Evolutionary conservation across 805 yeast genomes (phyloP).

Genomic region (Metschnikowia arizonensis): DNA sequence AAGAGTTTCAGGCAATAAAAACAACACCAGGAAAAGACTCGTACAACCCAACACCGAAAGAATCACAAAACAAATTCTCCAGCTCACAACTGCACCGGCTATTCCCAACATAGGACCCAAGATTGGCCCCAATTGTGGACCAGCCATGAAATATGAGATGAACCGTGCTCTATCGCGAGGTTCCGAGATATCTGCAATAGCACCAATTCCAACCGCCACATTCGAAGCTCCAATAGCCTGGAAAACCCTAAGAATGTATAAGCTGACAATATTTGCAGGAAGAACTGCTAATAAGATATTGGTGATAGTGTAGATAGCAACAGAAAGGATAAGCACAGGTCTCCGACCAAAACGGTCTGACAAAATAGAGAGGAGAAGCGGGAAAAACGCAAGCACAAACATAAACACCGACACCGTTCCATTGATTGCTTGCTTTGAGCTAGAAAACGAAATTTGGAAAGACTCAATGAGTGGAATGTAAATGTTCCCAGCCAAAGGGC

Average conservation of each 20-base stretch:
- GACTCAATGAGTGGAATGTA: conserved; percentile 53
- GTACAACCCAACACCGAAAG: conserved; percentile 27
- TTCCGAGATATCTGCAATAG: conserved; percentile 30
- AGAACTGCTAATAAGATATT: conserved; percentile 28
- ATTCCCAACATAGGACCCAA: conserved; percentile 34
- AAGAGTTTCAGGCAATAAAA: conserved; percentile 39
- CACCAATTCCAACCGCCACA: conserved; percentile 36
- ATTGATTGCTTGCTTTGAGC: conserved; percentile 43
- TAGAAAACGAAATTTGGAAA: conserved; percentile 37
- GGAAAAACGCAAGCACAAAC: conserved; percentile 53
- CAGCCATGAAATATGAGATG: conserved; percentile 35
- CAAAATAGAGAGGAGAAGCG: conserved; percentile 52
- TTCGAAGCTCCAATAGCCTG: conserved; percentile 39
- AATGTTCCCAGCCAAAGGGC: conserved; percentile 55
- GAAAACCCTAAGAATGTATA: conserved; percentile 29
- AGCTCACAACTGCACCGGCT: conserved; percentile 24
- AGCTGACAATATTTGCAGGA: conserved; percentile 28
- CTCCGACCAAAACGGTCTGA: conserved; percentile 52
- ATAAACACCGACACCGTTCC: conserved; percentile 57
- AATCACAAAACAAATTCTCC: conserved; percentile 36
- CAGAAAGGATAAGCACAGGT: conserved; percentile 26
- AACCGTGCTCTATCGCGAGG: conserved; percentile 30
- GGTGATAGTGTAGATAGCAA: conserved; percentile 25
- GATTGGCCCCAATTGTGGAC: conserved; percentile 39
- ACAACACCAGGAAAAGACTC: conserved; percentile 22